A percentile compares a stretch with the other conserved stretches of the same genome.
These are phyloP conservation scores for Leccinum subgranulosum DNA, from an alignment of 768 basidiomycete species.

Conservation along the genomic window DNA sequence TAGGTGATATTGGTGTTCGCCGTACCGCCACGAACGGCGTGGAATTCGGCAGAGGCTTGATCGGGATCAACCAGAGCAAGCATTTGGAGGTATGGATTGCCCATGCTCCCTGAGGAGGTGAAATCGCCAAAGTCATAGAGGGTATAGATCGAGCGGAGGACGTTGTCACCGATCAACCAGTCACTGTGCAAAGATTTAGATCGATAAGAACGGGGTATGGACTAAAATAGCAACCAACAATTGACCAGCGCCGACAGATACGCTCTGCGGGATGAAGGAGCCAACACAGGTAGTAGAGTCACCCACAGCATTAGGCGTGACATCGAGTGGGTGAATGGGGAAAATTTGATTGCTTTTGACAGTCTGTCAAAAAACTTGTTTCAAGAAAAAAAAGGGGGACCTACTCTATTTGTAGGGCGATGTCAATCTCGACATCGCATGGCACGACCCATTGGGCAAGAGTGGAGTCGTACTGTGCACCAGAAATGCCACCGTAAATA, in stretches of 20 bases:
- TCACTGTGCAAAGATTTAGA: slow-evolving; percentile 46
- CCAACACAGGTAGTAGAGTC: slow-evolving; percentile 61
- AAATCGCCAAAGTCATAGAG: slow-evolving; percentile 86
- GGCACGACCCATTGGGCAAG: slow-evolving; percentile 71
- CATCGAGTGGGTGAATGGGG: slow-evolving; percentile 78
- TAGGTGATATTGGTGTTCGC: slow-evolving; percentile 69
- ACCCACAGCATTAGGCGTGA: slow-evolving; percentile 47
- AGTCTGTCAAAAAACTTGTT: slow-evolving; percentile 11
- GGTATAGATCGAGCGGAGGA: slow-evolving; percentile 78
- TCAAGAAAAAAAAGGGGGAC: slow-evolving; percentile 21
- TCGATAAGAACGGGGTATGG: not conserved
- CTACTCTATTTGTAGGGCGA: slow-evolving; percentile 77
- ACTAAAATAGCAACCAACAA: slow-evolving; percentile 47
- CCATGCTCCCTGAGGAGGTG: slow-evolving; percentile 59
- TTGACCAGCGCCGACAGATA: slow-evolving; percentile 57
- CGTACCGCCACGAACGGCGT: slow-evolving; percentile 59
- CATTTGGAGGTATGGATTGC: slow-evolving; percentile 75
- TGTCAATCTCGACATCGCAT: slow-evolving; percentile 69
- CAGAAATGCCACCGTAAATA: slow-evolving; percentile 66
- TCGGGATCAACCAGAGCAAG: slow-evolving; percentile 67
- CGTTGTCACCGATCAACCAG: slow-evolving; percentile 80
- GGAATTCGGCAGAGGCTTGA: slow-evolving; percentile 70
- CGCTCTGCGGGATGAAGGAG: slow-evolving; percentile 65
- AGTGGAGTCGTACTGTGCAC: slow-evolving; percentile 52
- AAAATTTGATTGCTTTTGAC: slow-evolving; percentile 61